phyloP scores from a whole-genome alignment of 805 yeast species.

The Candida pseudofarinosa region DNA sequence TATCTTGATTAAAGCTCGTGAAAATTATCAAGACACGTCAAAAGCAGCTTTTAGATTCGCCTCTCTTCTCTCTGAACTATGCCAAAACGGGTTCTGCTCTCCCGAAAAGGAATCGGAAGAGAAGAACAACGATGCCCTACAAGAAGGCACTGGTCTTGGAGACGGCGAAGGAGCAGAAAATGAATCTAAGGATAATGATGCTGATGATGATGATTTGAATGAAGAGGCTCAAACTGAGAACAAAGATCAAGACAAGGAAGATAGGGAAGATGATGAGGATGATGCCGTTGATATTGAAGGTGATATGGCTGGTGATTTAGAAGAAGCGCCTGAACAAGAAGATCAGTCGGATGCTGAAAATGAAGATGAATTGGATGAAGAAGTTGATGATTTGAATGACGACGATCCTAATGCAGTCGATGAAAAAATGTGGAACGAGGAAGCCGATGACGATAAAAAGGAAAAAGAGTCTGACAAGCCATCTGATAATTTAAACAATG shows the following conservation, averaged over 20 bases:
- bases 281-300: constrained; percentile 94
- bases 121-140: constrained; percentile 55
- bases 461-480: constrained; percentile 78
- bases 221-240: constrained; percentile 70
- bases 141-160: constrained; percentile 89
- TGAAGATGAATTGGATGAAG: constrained; percentile 78
- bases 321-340: constrained; percentile 69
- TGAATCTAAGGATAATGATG: constrained; percentile 80
- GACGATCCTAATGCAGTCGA: constrained; percentile 93
- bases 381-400: constrained; percentile 83
- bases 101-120: constrained; percentile 76
- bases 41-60: constrained; percentile 61
- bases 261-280: constrained; percentile 66
- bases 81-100: constrained; percentile 85
- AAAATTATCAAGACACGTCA: constrained; percentile 50
- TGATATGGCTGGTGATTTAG: constrained; percentile 92
- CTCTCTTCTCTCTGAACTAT: constrained; percentile 51
- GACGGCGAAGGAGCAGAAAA: constrained; percentile 87
- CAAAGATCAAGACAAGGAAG: constrained; percentile 57
- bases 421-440: constrained; percentile 98
- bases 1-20: constrained; percentile 42
- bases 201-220: constrained; percentile 85
- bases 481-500: constrained; percentile 53
- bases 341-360: constrained; percentile 43
- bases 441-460: constrained; percentile 68